A percentile compares a stretch with the other conserved stretches of the same genome.
Conservation (phyloP, 169 alveolate genomes). For the Plasmodium chabaudi region DNA sequence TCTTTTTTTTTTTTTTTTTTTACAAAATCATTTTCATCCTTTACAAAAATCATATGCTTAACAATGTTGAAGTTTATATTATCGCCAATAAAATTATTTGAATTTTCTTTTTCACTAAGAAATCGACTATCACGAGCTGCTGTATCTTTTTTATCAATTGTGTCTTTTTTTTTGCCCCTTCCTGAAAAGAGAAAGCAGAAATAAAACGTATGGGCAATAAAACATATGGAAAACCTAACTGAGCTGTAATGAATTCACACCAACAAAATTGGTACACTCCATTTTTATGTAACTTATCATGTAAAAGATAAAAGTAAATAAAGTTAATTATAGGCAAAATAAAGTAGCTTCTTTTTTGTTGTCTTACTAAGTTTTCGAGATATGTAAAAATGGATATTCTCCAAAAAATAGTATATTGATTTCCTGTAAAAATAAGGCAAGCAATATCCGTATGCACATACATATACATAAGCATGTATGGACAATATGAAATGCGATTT, state of each 20-base stretch:
- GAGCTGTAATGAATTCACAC: too few relatives aligned
- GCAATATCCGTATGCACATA: background rate
- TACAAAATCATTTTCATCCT: conserved; percentile 50
- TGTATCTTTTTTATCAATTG: background rate
- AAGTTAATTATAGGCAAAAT: background rate
- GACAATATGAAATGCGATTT: background rate
- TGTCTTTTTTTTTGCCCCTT: conserved; percentile 11
- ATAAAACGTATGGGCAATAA: too few relatives aligned
- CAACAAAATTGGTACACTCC: too few relatives aligned
- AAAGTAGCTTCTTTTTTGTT: background rate
- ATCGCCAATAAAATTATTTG: conserved; percentile 63
- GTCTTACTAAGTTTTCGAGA: conserved; percentile 9
- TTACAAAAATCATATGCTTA: conserved; percentile 50
- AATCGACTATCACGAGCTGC: conserved; percentile 15
- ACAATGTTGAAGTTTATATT: conserved; percentile 27
- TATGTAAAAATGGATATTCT: conserved; percentile 36
- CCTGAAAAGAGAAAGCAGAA: background rate
- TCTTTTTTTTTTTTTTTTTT: conserved; percentile 65
- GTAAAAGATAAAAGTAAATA: too few relatives aligned
- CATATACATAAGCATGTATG: background rate
- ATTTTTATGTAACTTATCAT: too few relatives aligned
- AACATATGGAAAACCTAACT: too few relatives aligned
- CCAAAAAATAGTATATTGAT: conserved; percentile 62
- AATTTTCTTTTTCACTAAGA: conserved; percentile 16
- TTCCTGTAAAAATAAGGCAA: conserved; percentile 16